Evolutionary conservation across 2,329 filamentous ascomycete genomes (phyloP).

Genomic region (Phialophora macrospora): DNA sequence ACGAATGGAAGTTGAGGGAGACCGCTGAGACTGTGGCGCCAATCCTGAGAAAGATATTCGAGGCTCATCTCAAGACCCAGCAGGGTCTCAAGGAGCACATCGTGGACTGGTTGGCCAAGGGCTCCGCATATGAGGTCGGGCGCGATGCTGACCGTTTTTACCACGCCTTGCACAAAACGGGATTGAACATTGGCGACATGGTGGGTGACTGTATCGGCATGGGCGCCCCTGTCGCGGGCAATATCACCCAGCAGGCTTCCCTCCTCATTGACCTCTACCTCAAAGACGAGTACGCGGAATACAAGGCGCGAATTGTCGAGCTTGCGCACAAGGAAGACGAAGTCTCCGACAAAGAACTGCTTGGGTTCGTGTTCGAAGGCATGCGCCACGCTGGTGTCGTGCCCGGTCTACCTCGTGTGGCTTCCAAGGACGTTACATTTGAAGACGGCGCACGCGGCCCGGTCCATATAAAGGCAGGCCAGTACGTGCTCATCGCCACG

Average conservation of each 20-base stretch:
- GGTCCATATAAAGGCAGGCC: slow-evolving; percentile 52
- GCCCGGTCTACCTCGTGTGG: slow-evolving; percentile 58
- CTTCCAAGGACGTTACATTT: slow-evolving; percentile 50
- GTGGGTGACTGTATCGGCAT: slow-evolving; percentile 58
- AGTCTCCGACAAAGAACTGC: slow-evolving; percentile 53
- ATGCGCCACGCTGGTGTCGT: slow-evolving; percentile 60
- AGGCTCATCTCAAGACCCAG: slow-evolving; percentile 55
- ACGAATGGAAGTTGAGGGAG: slow-evolving; percentile 57
- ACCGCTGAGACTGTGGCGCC: slow-evolving; percentile 49
- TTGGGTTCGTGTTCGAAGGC: slow-evolving; percentile 61
- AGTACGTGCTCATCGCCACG: slow-evolving; percentile 49
- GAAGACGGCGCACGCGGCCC: slow-evolving; percentile 55
- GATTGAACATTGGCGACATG: slow-evolving; percentile 55
- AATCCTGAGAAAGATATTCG: slow-evolving; percentile 49
- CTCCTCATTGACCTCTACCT: slow-evolving; percentile 60
- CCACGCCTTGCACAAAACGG: slow-evolving; percentile 54
- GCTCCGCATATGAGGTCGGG: slow-evolving; percentile 56
- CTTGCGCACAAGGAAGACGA: slow-evolving; percentile 53
- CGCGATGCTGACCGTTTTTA: slow-evolving; percentile 59
- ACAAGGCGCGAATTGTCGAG: slow-evolving; percentile 58
- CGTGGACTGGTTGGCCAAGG: slow-evolving; percentile 56
- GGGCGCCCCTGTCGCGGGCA: slow-evolving; percentile 56
- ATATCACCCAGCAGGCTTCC: slow-evolving; percentile 59
- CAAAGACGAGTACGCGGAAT: slow-evolving; percentile 55
- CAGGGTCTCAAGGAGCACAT: slow-evolving; percentile 49